phyloP scores from a whole-genome alignment of 495 filamentous ascomycete genomes.

The Tuber aestivum region DNA sequence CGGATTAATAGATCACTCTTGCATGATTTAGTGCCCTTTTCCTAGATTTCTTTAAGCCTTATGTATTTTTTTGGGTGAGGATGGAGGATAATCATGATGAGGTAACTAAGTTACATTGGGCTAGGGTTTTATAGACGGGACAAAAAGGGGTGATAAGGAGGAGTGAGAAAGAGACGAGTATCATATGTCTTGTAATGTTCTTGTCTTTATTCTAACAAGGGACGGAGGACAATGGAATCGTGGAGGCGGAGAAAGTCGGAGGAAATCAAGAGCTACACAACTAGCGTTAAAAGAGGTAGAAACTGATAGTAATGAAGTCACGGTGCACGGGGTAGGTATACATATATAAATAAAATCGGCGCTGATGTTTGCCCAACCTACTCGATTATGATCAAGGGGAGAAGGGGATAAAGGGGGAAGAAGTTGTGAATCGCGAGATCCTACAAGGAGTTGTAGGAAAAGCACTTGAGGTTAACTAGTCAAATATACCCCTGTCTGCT shows the following conservation, averaged over 20 bases:
- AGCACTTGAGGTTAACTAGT: no score
- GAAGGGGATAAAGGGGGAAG: background rate
- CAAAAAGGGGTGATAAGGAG: background rate
- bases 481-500: no score
- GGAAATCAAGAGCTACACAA: background rate
- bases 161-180: background rate
- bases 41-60: background rate
- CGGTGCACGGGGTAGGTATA: background rate
- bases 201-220: constrained; percentile 1
- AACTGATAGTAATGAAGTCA: background rate
- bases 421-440: background rate
- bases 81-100: background rate
- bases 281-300: background rate
- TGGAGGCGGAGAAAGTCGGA: background rate
- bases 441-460: no score
- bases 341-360: background rate
- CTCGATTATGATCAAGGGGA: background rate
- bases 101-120: background rate
- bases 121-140: background rate
- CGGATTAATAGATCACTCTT: background rate
- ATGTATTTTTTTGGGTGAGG: background rate
- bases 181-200: background rate
- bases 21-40: background rate
- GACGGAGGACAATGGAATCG: background rate
- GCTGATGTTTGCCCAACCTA: background rate